Evolutionary conservation across 2,329 filamentous ascomycete genomes (phyloP), one percentile per base, ranked within the genome.

Genomic region (Boeremia exigua): DNA sequence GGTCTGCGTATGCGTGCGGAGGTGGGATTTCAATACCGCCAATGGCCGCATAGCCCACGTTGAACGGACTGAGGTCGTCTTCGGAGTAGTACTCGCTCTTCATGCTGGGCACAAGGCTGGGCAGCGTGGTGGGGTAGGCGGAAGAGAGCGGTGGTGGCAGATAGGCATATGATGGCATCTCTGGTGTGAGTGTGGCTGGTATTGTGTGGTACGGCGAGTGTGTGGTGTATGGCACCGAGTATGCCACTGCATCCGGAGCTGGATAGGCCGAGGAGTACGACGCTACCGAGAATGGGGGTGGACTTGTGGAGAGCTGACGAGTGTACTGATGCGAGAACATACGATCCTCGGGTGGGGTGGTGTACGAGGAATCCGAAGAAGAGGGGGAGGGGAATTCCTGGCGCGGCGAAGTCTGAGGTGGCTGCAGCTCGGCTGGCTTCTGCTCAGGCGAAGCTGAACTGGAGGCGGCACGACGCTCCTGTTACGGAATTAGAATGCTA

Each of bases 381-480:
- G 71, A 67, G 33, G 74, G 69, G 9, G 72, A 75, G 27, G 70
- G 68, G 43, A 72, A 73, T 32, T 75, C 70, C 59, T 71, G 72
- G 64, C 70, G 73, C 54, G 72, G 71, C 52, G 71, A 76, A 30
- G 61, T 62, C 52, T 68, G 68, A 29, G 70, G 69, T 56, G 70
- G 70, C 48, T 81, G 79, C 19, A 84, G 78, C 70, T 86, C 81
- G 46, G 79, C 81, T 54, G 82, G 83, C 59, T 79, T 78, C 68
- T 84, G 82, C 71, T 87, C 84, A 48, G 85, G 85, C 34, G 82
- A 85, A 73, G 79, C 82, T 65, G 80, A 84, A 56, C 82, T 82
- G 62, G 86, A 80, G 40, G 88, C 89, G 55, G 90, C 90, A 63
- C 90, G 84, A 72, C 89, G 86, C 83, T 94, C 90, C 66, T 67